Base-by-base conservation (phyloP, 352 stramenopile species). In the Pythium plurisporium region DNA sequence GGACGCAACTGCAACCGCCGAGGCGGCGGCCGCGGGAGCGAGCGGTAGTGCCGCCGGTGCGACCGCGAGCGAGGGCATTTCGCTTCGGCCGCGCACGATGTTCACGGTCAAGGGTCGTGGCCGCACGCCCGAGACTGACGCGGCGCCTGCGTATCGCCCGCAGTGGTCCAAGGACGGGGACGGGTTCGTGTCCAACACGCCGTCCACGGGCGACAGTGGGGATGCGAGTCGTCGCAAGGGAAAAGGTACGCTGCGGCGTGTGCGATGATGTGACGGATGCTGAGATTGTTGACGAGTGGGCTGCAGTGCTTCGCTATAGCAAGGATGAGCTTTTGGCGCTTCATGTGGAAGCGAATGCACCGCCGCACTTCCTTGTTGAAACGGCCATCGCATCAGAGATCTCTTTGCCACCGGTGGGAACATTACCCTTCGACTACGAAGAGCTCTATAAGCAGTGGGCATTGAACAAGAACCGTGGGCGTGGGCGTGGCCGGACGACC, bases 381-480 rank as follows among this genome's bases (percentile, higher is more conserved):
- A 88, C 81, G 23, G 54, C 72, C 25, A 80, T 95, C 12, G 79
- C 73, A 17, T 89, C 79, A 7, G 75, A 85, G 38, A 73, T 87
- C 36, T 69, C 68, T 37, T 44, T 95, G 12, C 82, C 83, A 8
- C 85, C 85, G 2, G 82, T 95, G 17, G 68, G 66, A 45, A 88
- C 70, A 23, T 52, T 93, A 30, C 85, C 85, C 3, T 95, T 95
- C 55, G 83, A 95, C 68, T 90, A 91, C 52, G 79, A 91, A 55
- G 85, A 93, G 62, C 84, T 95, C 42, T 92, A 92, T 65, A 91
- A 95, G 55, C 82, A 93, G 62, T 93, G 82, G 83, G 74, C 79
- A 29, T 55, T 87, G 22, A 92, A 90, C 55, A 81, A 81, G 49
- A 93, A 90, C 51, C 83, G 82, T 12, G 83, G 82, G 3, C 80